Conservation (phyloP, 176 grass and related monocot genomes). For the Oryza glaberrima region DNA sequence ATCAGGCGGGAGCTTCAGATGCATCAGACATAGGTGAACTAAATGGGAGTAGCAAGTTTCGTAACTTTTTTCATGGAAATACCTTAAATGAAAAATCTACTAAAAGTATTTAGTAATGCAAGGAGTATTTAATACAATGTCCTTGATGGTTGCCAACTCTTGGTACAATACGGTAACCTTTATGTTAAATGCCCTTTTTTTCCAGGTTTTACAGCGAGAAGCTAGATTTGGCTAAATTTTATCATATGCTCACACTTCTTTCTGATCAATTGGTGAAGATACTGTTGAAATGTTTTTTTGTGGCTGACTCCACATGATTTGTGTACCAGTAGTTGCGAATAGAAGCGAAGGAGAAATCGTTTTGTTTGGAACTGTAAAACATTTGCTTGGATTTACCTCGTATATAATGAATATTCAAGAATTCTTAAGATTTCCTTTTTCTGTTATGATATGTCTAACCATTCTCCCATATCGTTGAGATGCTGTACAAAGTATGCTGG, state of each 20-base stretch:
- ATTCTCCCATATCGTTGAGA: background rate
- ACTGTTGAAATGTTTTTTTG: background rate
- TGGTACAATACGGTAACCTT: slow-evolving; percentile 20
- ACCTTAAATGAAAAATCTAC: background rate
- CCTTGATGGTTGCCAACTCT: background rate
- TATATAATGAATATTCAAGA: no score
- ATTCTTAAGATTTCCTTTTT: no score
- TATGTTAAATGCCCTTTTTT: slow-evolving; percentile 23
- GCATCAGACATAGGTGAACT: background rate
- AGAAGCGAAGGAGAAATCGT: background rate
- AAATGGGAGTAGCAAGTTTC: background rate
- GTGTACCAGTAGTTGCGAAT: slow-evolving; percentile 37
- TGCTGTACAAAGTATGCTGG: background rate
- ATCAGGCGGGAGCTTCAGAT: background rate
- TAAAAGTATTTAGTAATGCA: slow-evolving; percentile 1
- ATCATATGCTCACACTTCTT: slow-evolving; percentile 8
- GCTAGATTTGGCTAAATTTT: slow-evolving; percentile 66
- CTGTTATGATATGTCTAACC: background rate
- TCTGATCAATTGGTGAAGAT: slow-evolving; percentile 23
- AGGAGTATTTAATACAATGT: background rate
- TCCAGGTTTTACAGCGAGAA: slow-evolving; percentile 74
- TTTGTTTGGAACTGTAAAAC: slow-evolving; percentile 7
- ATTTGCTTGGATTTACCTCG: background rate
- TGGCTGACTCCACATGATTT: slow-evolving; percentile 18
- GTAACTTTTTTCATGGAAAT: background rate